Evolutionary conservation across 345 rosid species (phyloP), one percentile per base, ranked within the genome.

Genomic region (Arabis hirsuta): DNA sequence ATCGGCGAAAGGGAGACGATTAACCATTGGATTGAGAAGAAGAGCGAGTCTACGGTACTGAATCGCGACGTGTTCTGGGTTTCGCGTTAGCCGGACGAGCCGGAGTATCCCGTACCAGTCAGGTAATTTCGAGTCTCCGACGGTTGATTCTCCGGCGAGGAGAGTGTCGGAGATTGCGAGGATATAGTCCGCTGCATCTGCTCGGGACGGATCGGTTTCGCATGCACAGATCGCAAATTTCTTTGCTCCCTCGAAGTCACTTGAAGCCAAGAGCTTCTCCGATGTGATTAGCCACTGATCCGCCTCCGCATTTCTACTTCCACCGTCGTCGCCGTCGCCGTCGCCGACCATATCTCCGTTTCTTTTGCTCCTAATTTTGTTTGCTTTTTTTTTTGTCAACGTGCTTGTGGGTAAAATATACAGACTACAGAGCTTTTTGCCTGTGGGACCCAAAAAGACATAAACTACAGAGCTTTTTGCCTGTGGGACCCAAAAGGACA

Each of bases 71-170:
- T 83, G 89, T 27, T 93, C 97, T 29, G 75, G 44, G 60, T 78
- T 77, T 67, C 50, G 84, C 44, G 89, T 83, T 48, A 85, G 62
- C 19, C 80, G 85, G 12, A 54, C 76, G 62, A 93, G 83, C 67
- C 92, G 97, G 56, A 93, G 90, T 52, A 90, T 73, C 4, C 83
- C 77, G 69, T 90, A 93, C 87, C 86, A 93, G 68, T 90, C 94
- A 2, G 70, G 80, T 61, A 77, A 48, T 69, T 71, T 65, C 22
- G 77, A 65, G 10, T 69, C 55, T 32, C 77, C 67, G 60, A 65
- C 11, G 3, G 34, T 67, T 3, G 85, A 43, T 67, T 88, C 87
- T 24, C 85, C 85, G 56, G 89, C 86, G 64, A 92, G 62, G 9
- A 90, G 82, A 38, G 96, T 86, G 81, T 90, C 98, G 66, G 85